Evolutionary conservation across 148 eudicot genomes (phyloP).

Genomic region (Tetragonia tetragonoides): DNA sequence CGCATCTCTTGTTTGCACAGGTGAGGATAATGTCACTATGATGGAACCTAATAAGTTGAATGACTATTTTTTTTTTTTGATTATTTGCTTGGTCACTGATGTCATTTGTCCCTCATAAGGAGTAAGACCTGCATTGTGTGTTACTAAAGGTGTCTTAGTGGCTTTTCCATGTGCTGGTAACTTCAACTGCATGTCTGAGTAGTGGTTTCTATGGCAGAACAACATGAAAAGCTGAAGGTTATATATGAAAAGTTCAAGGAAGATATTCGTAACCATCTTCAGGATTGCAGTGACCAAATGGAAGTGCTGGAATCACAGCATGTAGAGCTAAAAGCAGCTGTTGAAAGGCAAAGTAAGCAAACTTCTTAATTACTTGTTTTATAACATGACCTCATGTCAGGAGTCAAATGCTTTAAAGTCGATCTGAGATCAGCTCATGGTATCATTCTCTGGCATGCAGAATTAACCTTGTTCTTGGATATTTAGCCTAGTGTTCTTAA

Average conservation of each 20-base stretch:
- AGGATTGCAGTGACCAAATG: constrained; percentile 53
- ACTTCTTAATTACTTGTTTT: constrained; percentile 3
- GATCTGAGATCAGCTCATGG: neutral
- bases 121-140: constrained; percentile 6
- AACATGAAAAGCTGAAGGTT: constrained; percentile 57
- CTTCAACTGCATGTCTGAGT: constrained; percentile 5
- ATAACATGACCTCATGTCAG: neutral
- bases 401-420: neutral
- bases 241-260: constrained; percentile 63
- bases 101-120: neutral
- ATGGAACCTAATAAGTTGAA: too few relatives aligned
- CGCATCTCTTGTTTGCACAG: too few relatives aligned
- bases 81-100: neutral
- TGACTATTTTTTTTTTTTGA: too few relatives aligned
- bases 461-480: neutral
- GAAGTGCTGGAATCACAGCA: constrained; percentile 65
- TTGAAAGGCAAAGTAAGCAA: constrained; percentile 66
- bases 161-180: neutral
- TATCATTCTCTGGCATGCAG: neutral
- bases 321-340: constrained; percentile 50
- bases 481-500: neutral
- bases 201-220: constrained; percentile 46
- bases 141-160: neutral
- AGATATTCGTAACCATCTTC: constrained; percentile 59
- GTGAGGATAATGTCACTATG: too few relatives aligned